These are phyloP conservation scores for Talaromyces wortmannii DNA, from an alignment of 495 filamentous ascomycete species.

Conservation along the genomic window DNA sequence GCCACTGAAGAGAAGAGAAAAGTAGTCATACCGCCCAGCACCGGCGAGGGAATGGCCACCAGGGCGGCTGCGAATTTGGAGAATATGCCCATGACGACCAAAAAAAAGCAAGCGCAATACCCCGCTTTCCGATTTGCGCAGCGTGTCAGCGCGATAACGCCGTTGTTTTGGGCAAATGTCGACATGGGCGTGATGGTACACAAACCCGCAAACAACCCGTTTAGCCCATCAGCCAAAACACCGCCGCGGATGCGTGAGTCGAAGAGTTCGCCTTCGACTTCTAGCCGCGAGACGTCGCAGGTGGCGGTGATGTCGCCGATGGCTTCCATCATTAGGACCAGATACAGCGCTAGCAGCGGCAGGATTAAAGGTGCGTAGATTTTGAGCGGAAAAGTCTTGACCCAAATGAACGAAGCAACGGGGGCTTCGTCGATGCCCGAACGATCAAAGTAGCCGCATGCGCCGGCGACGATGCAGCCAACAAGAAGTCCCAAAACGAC, in stretches of 20 bases:
- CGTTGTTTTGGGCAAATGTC: conserved; percentile 83
- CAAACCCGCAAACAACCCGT: conserved; percentile 72
- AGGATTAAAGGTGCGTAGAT: conserved; percentile 82
- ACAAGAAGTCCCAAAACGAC: conserved; percentile 78
- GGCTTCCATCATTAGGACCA: conserved; percentile 83
- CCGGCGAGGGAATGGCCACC: conserved; percentile 71
- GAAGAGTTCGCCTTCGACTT: conserved; percentile 73
- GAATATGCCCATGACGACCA: conserved; percentile 84
- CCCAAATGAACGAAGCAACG: conserved; percentile 82
- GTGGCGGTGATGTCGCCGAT: conserved; percentile 62
- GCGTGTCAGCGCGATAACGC: conserved; percentile 82
- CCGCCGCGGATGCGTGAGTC: conserved; percentile 90
- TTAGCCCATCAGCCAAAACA: conserved; percentile 76
- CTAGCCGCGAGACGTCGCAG: conserved; percentile 74
- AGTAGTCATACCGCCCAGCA: conserved; percentile 89
- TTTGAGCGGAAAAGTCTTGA: conserved; percentile 72
- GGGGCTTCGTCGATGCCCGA: conserved; percentile 64
- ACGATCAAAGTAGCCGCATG: conserved; percentile 75
- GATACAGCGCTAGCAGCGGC: conserved; percentile 77
- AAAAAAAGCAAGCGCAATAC: conserved; percentile 70
- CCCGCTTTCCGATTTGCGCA: conserved; percentile 87
- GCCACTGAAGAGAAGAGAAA: conserved; percentile 84
- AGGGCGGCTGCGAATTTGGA: conserved; percentile 88
- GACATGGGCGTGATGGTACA: conserved; percentile 82
- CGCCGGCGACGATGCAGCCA: conserved; percentile 82